phyloP scores from a whole-genome alignment of 2,329 filamentous ascomycete species.

The Exophiala phaeomuriformis region DNA sequence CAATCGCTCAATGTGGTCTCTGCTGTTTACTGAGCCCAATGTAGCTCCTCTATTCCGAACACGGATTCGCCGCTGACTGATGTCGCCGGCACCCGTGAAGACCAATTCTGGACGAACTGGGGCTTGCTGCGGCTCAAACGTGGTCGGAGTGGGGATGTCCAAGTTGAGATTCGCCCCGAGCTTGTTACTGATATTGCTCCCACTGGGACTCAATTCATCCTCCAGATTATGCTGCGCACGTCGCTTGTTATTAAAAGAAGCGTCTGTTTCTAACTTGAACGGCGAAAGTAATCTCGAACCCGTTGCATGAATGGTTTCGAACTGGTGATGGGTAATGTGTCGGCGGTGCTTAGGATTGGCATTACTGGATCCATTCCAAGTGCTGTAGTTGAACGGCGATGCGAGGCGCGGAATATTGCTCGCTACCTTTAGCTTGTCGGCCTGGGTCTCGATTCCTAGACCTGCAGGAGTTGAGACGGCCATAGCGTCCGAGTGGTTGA shows the following conservation, averaged over 20 bases:
- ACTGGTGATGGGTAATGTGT: constrained; percentile 32
- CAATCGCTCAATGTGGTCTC: constrained; percentile 47
- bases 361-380: constrained; percentile 39
- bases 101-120: constrained; percentile 22
- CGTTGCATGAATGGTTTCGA: constrained; percentile 41
- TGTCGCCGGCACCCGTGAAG: constrained; percentile 33
- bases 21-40: constrained; percentile 48
- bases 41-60: constrained; percentile 57
- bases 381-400: constrained; percentile 45
- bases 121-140: constrained; percentile 38
- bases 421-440: constrained; percentile 20
- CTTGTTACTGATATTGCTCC: constrained; percentile 30
- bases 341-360: constrained; percentile 28
- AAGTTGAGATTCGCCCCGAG: constrained; percentile 32
- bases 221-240: constrained; percentile 51
- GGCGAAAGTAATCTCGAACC: constrained; percentile 44
- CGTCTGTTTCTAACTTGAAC: constrained; percentile 48
- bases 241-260: constrained; percentile 48
- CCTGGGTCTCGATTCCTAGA: constrained; percentile 21
- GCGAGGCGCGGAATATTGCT: constrained; percentile 38
- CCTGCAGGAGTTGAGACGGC: constrained; percentile 20
- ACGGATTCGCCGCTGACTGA: constrained; percentile 50
- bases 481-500: constrained; percentile 20
- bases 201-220: constrained; percentile 43
- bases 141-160: constrained; percentile 31